These are phyloP conservation scores for Graphilbum sp. DNA, from an alignment of 2,329 filamentous ascomycete species.

Conservation along the genomic window DNA sequence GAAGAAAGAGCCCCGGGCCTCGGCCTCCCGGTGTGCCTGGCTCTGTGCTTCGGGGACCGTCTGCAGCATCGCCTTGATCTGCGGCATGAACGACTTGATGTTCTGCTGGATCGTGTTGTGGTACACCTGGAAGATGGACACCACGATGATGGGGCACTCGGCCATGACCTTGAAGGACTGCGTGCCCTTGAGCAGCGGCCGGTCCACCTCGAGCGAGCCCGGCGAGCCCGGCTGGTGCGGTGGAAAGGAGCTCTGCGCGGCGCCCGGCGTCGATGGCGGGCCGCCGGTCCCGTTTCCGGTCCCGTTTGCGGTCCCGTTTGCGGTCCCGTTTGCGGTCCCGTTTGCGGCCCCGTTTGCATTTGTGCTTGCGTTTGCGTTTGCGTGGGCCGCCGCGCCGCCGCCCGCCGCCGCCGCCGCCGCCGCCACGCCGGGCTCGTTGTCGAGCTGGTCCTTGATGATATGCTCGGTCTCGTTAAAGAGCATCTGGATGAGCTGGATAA, in stretches of 20 bases:
- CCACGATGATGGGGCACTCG: constrained; percentile 96
- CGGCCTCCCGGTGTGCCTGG: constrained; percentile 76
- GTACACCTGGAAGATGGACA: constrained; percentile 94
- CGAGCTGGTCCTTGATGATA: constrained; percentile 89
- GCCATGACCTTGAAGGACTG: constrained; percentile 97
- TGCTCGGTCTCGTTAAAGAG: constrained; percentile 91
- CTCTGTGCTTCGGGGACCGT: constrained; percentile 88
- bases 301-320: too few species aligned
- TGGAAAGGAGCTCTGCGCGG: constrained; percentile 51
- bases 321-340: too few species aligned
- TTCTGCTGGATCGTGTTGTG: constrained; percentile 63
- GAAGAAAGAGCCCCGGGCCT: constrained; percentile 64
- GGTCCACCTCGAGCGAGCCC: constrained; percentile 63
- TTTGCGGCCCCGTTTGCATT: too few species aligned
- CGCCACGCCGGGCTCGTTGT: constrained; percentile 58
- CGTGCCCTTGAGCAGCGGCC: constrained; percentile 81
- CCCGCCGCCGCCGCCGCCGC: too few species aligned
- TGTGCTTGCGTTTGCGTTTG: too few species aligned
- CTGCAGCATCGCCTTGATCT: constrained; percentile 80
- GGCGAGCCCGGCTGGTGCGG: constrained; percentile 63
- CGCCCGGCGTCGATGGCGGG: background rate
- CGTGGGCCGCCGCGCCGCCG: too few species aligned
- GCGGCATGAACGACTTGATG: constrained; percentile 79
- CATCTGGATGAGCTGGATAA: constrained; percentile 82
- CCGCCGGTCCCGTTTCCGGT: background rate